phyloP scores from a whole-genome alignment of 1,284 basidiomycete genomes.

The Ceratobasidium theobromae region DNA sequence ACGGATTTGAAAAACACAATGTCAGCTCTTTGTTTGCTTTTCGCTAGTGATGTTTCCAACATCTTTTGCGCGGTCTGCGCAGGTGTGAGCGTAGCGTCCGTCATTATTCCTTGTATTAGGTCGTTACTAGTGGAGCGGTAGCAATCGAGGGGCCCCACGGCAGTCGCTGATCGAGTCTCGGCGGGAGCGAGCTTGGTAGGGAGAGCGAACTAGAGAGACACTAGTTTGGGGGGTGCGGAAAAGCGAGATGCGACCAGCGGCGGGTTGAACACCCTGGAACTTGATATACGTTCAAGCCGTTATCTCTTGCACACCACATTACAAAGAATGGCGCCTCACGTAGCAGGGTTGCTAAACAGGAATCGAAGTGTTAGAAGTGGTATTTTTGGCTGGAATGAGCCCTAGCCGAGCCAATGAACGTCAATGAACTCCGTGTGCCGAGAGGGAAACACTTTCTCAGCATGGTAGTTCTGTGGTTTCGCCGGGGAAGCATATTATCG shows the following conservation, averaged over 20 bases:
- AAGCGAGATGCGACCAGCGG: conserved; percentile 28
- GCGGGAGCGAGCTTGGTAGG: not conserved
- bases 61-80: conserved; percentile 59
- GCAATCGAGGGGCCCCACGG: conserved; percentile 9
- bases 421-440: not conserved
- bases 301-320: not conserved
- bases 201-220: not conserved
- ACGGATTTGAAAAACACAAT: conserved; percentile 67
- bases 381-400: conserved; percentile 22
- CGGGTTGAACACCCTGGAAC: not conserved
- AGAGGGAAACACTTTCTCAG: conserved; percentile 12
- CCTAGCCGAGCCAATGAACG: conserved; percentile 11
- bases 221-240: conserved; percentile 2
- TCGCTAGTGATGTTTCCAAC: conserved; percentile 57
- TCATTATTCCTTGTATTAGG: too few relatives aligned
- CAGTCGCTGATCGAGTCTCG: conserved; percentile 14
- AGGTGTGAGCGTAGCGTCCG: conserved; percentile 54
- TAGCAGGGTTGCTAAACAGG: not conserved
- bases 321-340: not conserved
- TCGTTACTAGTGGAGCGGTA: not conserved
- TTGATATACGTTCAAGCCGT: not conserved
- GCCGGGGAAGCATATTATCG: not conserved
- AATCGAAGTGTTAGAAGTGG: conserved; percentile 1
- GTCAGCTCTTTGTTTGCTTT: conserved; percentile 63
- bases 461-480: conserved; percentile 1